Evolutionary conservation across 345 rosid species (phyloP), one percentile per base, ranked within the genome.

Genomic region (Eucalyptus urophylla): DNA sequence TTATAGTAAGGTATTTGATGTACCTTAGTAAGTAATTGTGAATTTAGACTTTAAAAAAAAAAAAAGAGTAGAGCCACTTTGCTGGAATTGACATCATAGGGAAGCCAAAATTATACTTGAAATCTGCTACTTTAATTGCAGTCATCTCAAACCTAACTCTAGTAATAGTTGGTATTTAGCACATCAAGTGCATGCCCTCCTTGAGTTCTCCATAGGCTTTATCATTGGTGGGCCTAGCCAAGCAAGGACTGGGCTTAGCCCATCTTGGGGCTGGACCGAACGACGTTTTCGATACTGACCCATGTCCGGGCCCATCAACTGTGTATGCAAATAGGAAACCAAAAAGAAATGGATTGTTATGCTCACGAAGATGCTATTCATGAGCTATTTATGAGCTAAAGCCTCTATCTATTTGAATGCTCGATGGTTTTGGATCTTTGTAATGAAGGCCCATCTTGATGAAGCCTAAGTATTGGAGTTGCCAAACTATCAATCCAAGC

Each of bases 221-320:
- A 40, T 76, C 29, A 21, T 76, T 22, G 85, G 85, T 40, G 15
- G 15, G 47, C 47, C 24, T 76, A 40, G 85, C 47, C 85, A 76
- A 22, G 47, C 47, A 40, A 76, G 47, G 27, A 5, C 29, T 40
- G 85, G 47, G 47, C 85, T 21, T 25, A 21, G 83, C 27, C 25
- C 27, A 76, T 76, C 25, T 76, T 40, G 15, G 47, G 45, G 45
- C 27, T 76, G 0, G 47, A 17, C 15, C 0, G 0, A 37, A 76
- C 1, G 5, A 37, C 0, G 14, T 21, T 27, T 40, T 21, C 0
- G 4, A 15, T 76, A 21, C 5, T 37, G 43, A 21, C 24, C 21
- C 81, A 72, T 69, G 44, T 33, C 2, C 13, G 1, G 40, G 81
- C 44, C 44, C 81, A 72, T 72, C 14, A 33, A 72, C 14, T 33